Evolutionary conservation across 1,284 basidiomycete species (phyloP), one percentile per base, ranked within the genome.

Genomic region (Grifola frondosa): DNA sequence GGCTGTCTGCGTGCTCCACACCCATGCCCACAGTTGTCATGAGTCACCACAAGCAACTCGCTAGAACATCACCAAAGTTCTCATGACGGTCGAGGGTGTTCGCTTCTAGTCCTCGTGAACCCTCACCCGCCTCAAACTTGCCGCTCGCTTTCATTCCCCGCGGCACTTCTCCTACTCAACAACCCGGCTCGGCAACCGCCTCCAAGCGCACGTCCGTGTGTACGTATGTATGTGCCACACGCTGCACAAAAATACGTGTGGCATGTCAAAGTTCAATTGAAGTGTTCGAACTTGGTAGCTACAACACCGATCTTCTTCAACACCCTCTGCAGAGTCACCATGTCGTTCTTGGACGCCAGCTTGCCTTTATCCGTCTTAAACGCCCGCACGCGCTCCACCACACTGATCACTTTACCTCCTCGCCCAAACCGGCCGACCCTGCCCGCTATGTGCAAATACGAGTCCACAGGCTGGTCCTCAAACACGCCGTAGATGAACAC

Each of bases 391-490:
- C 67, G 66, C 38, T 74, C 70, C 29, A 87, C 57, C 19, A 88
- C 65, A 23, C 70, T 78, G 39, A 89, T 67, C 41, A 86, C 83
- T 59, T 77, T 79, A 15, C 84, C 83, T 28, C 62, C 66, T 37
- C 74, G 67, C 31, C 83, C 81, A 58, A 87, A 85, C 40, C 87
- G 74, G 12, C 86, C 85, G 6, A 84, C 83, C 12, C 88, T 79
- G n/a, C 87, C 88, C 3, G 83, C 79, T 41, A 83, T 65, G 54
- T 90, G 87, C 50, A 82, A 56, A 58, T 89, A 90, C 35, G 68
- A 69, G 57, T 85, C 82, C 12, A 78, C 58, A 67, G 48, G 64
- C 20, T 66, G 71, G 26, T 71, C 75, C 42, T 77, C 75, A 6
- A 77, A 75, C 1, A 82, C 63, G 5, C 84, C 85, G 30, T 84